Evolutionary conservation across 768 basidiomycete genomes (phyloP).

Genomic region (Mycena capillaripes): DNA sequence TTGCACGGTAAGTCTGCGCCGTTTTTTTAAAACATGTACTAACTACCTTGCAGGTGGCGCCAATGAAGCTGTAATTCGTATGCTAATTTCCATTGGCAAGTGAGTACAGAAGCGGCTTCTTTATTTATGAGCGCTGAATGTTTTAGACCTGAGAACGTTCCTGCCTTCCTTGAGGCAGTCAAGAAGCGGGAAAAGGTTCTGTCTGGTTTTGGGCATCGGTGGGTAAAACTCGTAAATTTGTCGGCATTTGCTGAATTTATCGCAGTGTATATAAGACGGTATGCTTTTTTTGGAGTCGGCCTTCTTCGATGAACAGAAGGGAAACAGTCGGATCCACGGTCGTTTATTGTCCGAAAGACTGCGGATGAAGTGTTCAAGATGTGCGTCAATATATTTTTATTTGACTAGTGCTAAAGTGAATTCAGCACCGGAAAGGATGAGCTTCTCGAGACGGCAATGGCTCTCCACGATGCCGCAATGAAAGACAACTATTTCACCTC

Average conservation of each 20-base stretch:
- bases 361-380: conserved; percentile 94
- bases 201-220: conserved; percentile 92
- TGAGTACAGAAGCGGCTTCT: conserved; percentile 48
- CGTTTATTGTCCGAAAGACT: conserved; percentile 90
- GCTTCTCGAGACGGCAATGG: conserved; percentile 90
- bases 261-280: conserved; percentile 81
- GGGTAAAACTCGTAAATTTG: conserved; percentile 40
- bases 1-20: conserved; percentile 64
- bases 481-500: conserved; percentile 91
- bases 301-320: background rate
- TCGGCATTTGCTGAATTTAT: background rate
- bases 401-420: background rate
- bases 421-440: conserved; percentile 87
- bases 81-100: conserved; percentile 91
- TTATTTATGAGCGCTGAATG: background rate
- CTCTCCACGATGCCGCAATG: conserved; percentile 89
- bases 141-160: conserved; percentile 83
- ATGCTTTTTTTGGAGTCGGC: conserved; percentile 36
- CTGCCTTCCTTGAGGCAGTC: conserved; percentile 87
- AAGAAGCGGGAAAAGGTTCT: conserved; percentile 91
- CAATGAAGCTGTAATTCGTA: conserved; percentile 94
- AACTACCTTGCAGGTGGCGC: conserved; percentile 72
- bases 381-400: conserved; percentile 56
- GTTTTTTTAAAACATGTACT: conserved; percentile 15
- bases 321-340: conserved; percentile 87